Conservation (phyloP, 2,329 filamentous ascomycete species). For the Aspergillus phoenicis region DNA sequence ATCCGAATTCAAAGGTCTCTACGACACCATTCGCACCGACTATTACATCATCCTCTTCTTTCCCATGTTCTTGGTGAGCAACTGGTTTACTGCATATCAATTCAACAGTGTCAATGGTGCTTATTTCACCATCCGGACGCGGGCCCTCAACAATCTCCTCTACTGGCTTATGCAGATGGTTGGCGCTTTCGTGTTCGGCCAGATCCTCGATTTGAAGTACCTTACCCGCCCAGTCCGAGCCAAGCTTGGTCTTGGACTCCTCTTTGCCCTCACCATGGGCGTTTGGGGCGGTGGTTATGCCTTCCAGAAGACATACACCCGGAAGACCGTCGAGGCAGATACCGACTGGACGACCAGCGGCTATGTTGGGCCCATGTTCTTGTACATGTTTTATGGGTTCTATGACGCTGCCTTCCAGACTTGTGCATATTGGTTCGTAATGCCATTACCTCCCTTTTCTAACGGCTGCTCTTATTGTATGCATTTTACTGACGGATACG, state of each 20-base stretch:
- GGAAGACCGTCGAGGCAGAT: conserved; percentile 40
- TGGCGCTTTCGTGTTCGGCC: conserved; percentile 73
- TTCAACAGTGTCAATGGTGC: conserved; percentile 72
- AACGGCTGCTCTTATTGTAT: background rate
- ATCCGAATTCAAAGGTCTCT: conserved; percentile 75
- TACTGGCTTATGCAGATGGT: conserved; percentile 80
- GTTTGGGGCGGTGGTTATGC: conserved; percentile 84
- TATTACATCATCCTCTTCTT: conserved; percentile 75
- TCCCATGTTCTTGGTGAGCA: conserved; percentile 79
- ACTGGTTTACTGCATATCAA: conserved; percentile 80
- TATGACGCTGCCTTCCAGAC: conserved; percentile 92
- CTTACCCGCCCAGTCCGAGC: conserved; percentile 69
- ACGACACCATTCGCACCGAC: conserved; percentile 69
- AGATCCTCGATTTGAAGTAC: conserved; percentile 63
- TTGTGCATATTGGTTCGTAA: conserved; percentile 75
- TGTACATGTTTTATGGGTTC: conserved; percentile 89
- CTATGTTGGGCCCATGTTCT: conserved; percentile 78
- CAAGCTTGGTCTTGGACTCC: conserved; percentile 61
- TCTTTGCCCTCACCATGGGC: conserved; percentile 71
- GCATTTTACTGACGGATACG: background rate
- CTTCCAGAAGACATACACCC: conserved; percentile 67
- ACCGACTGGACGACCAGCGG: conserved; percentile 68
- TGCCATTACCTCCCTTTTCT: background rate
- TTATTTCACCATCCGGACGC: conserved; percentile 73
- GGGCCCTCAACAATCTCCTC: conserved; percentile 75